A percentile compares a stretch with the other conserved stretches of the same genome.
Conservation (phyloP, 2,329 filamentous ascomycete species). For the Colletotrichum filicis region DNA sequence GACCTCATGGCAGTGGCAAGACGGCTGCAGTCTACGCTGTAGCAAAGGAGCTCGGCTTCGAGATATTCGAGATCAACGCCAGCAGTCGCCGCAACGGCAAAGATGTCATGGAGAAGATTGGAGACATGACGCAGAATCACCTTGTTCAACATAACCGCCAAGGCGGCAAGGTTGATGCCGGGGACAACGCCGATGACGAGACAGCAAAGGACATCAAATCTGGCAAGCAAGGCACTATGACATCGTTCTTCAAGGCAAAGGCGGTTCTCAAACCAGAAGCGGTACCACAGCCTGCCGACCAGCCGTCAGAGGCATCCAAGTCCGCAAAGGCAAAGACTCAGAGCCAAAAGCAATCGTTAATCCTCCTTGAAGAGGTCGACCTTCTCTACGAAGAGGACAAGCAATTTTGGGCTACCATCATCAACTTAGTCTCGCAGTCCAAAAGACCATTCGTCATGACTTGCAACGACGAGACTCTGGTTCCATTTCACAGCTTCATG, state of each 20-base stretch:
- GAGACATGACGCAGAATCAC: constrained; percentile 97
- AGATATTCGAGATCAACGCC: constrained; percentile 94
- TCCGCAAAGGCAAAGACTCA: constrained; percentile 47
- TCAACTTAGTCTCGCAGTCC: constrained; percentile 82
- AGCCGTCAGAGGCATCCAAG: constrained; percentile 2
- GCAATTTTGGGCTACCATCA: constrained; percentile 89
- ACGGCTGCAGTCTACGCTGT: constrained; percentile 92
- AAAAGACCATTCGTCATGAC: constrained; percentile 95
- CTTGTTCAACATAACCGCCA: constrained; percentile 71
- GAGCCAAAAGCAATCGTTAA: constrained; percentile 89
- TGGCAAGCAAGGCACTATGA: constrained; percentile 82
- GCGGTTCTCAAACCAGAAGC: constrained; percentile 42
- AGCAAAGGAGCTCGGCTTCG: constrained; percentile 90
- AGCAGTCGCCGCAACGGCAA: constrained; percentile 86
- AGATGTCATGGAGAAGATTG: constrained; percentile 90
- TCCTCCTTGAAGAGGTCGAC: constrained; percentile 93
- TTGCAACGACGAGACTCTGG: constrained; percentile 88
- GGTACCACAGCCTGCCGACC: constrained; percentile 34
- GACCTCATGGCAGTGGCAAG: constrained; percentile 91
- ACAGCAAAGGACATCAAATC: constrained; percentile 69
- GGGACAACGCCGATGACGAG: constrained; percentile 53
- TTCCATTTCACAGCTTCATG: constrained; percentile 80
- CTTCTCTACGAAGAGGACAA: constrained; percentile 95
- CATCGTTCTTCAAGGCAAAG: constrained; percentile 79
- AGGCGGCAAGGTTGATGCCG: constrained; percentile 43